Evolutionary conservation across 441 rosid species (phyloP), one percentile per base, ranked within the genome.

Genomic region (Syzygium malaccense): DNA sequence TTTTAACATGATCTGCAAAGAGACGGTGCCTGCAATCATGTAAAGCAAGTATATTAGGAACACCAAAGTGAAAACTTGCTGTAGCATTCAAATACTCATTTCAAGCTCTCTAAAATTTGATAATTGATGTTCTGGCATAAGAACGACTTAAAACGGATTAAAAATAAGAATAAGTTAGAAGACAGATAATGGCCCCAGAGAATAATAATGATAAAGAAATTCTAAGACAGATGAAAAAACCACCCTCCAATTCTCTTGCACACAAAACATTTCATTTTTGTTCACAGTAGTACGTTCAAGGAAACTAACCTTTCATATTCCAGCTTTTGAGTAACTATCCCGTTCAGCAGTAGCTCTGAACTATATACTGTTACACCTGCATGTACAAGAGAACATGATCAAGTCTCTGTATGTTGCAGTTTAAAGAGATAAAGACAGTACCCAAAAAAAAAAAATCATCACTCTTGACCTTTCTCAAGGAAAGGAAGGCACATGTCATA

Each of bases 1-100:
- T 94, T 92, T 92, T 96, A 84, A 96, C 97, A 89, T 93, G 90
- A 48, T 97, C 99, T 32, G 89, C 86, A 86, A 96, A 97, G 87
- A 97, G 95, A 32, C 90, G 92, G 91, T 98, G 93, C 98, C 99
- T 97, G 97, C 88, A 80, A 88, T 54, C 28, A 87, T 62, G 86
- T 57, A 89, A 37, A 51, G 86, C 25, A 10, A 25, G 60, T 26
- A 45, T 89, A 85, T 92, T 64, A 89, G 86, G 87, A 85, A 33
- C 23, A 49, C 86, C 45, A 62, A 71, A n/a, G 25, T 75, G 30
- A 75, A 54, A 71, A 41, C 26, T 48, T 28, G 28, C 15, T 8
- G 0, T 32, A 56, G 54, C n/a, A 87, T 26, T 56, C 26, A 18
- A 18, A 75, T 41, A 75, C 51, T 41, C 51, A 41, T 23, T 41